phyloP scores from a whole-genome alignment of 164 flowering plant genomes.

The Magnolia kwangsiensis region DNA sequence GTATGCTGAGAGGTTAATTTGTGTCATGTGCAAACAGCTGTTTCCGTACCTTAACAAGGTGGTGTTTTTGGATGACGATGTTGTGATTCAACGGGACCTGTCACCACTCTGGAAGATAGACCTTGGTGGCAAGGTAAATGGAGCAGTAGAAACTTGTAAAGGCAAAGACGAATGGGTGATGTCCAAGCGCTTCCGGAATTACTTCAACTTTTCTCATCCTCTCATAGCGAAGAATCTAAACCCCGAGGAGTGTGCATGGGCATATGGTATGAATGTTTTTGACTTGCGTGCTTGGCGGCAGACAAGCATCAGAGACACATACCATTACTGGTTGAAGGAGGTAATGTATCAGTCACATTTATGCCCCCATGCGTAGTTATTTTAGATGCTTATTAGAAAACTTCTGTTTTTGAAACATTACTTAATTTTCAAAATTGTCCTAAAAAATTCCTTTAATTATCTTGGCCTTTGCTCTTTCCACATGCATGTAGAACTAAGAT shows the following conservation, averaged over 20 bases:
- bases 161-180: conserved; percentile 97
- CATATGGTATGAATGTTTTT: conserved; percentile 96
- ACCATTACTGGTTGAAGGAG: conserved; percentile 93
- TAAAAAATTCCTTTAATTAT: too few species aligned
- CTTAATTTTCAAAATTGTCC: too few species aligned
- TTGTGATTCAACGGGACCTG: conserved; percentile 88
- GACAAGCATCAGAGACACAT: conserved; percentile 80
- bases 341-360: conserved; percentile 27
- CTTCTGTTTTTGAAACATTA: too few species aligned
- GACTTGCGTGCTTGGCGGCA: conserved; percentile 90
- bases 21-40: conserved; percentile 51
- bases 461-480: too few species aligned
- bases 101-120: conserved; percentile 91
- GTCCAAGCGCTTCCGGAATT: conserved; percentile 82
- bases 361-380: neutral
- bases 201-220: conserved; percentile 97
- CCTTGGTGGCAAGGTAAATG: conserved; percentile 87
- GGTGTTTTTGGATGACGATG: conserved; percentile 93
- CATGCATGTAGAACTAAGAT: too few species aligned
- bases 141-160: conserved; percentile 95
- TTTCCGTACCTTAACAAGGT: conserved; percentile 92
- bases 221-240: conserved; percentile 67
- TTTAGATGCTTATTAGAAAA: too few species aligned
- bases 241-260: conserved; percentile 98
- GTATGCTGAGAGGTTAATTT: conserved; percentile 1